A percentile compares a stretch with the other conserved stretches of the same genome.
Evolutionary conservation across 345 rosid species (phyloP).

Genomic region (Boechera stricta): DNA sequence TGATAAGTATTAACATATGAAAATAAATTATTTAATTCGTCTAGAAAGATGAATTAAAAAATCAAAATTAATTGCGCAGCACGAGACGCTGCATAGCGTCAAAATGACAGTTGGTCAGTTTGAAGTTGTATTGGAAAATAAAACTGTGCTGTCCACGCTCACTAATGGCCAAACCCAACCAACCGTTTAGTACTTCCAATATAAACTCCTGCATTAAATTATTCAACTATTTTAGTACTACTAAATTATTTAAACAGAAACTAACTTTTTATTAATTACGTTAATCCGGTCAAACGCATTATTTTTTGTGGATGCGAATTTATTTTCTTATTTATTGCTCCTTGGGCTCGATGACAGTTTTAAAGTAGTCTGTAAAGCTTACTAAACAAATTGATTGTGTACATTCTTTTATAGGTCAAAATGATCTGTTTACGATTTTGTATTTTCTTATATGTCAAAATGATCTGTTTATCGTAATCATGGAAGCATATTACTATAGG

Average conservation of each 20-base stretch:
- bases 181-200: constrained; percentile 26
- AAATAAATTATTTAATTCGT: background rate
- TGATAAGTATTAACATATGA: too few species aligned
- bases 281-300: constrained; percentile 41
- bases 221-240: background rate
- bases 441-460: background rate
- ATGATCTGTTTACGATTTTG: background rate
- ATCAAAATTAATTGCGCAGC: background rate
- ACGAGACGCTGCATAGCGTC: constrained; percentile 40
- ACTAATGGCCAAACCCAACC: constrained; percentile 34
- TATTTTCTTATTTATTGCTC: constrained; percentile 43
- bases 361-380: constrained; percentile 23
- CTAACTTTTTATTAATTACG: background rate
- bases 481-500: constrained; percentile 1
- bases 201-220: constrained; percentile 19
- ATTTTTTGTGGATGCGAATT: constrained; percentile 37
- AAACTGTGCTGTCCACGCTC: constrained; percentile 31
- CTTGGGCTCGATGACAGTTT: constrained; percentile 39
- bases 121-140: constrained; percentile 30
- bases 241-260: background rate
- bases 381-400: constrained; percentile 4
- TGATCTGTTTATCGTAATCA: constrained; percentile 24
- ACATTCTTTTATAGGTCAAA: constrained; percentile 5
- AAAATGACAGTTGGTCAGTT: constrained; percentile 41
- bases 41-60: background rate